Base-by-base conservation (phyloP, 495 filamentous ascomycete species). In the Pyrenula aspistea region DNA sequence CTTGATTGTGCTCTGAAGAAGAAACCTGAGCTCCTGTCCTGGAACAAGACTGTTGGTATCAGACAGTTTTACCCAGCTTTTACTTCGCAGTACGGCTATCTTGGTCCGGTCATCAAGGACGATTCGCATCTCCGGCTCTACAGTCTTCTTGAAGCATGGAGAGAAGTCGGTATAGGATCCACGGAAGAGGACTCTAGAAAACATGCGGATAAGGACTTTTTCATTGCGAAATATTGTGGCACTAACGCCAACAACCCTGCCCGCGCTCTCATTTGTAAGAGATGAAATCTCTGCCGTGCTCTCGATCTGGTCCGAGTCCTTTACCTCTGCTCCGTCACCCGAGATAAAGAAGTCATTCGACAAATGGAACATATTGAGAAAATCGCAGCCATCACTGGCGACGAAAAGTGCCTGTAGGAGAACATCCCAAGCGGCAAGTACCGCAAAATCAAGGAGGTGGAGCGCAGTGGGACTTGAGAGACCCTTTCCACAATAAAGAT, bases 151-250 rank as follows among this genome's bases (percentile, higher is more conserved):
- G 36, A 59, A 59, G 12, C 15, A 55, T 21, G 54, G 36, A 8
- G 57, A 59, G 53, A 49, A 55, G 24, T 59, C 57, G 19, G 57
- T 59, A 42, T 55, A 59, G 3, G 31, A 51, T 24, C 57, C 57
- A 3, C 57, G 57, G 23, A 55, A 59, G 49, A 59, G 55, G 31
- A 59, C 54, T 49, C 55, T 53, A 1, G 57, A 59, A 10, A 55
- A 36, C 12, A 59, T 53, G 51, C 55, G 53, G 53, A 55, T 59
- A n/a, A 59, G 48, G 12, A 53, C 53, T 12, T 51, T 19, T n/a
- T 42, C 51, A 53, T 59, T 21, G 25, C 57, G 49, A 19, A 20
- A 51, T 36, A 59, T 59, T 12, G 57, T 55, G 22, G 31, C 53
- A 42, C 57, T 51, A n/a, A 59, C 53, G 20, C 50, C 53, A 2